phyloP scores from a whole-genome alignment of 768 basidiomycete genomes.

The Boletus barrowsii region DNA sequence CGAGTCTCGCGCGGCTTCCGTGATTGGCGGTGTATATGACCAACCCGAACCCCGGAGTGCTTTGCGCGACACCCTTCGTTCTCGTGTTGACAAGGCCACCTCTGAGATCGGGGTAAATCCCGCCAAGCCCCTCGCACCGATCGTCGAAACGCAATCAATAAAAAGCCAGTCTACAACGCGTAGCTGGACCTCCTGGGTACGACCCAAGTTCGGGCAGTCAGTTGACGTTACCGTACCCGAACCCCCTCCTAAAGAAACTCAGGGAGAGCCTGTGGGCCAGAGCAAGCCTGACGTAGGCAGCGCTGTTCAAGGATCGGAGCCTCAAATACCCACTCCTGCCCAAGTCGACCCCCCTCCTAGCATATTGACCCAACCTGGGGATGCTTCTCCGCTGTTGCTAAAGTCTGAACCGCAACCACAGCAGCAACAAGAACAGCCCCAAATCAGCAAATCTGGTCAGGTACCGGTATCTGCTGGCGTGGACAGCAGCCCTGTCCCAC shows the following conservation, averaged over 20 bases:
- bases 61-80: slow-evolving; percentile 10
- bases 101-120: slow-evolving; percentile 25
- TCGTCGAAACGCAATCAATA: not conserved
- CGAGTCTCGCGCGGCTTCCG: slow-evolving; percentile 30
- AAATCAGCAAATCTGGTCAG: not conserved
- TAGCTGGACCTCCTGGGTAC: not conserved
- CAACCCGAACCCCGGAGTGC: slow-evolving; percentile 18
- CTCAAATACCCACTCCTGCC: slow-evolving; percentile 17
- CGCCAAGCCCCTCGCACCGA: slow-evolving; percentile 3
- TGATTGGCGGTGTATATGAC: slow-evolving; percentile 25
- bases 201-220: slow-evolving; percentile 2
- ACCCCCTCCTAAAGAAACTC: slow-evolving; percentile 6
- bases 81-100: slow-evolving; percentile 14
- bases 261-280: not conserved
- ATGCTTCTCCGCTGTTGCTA: slow-evolving; percentile 6
- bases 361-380: slow-evolving; percentile 12
- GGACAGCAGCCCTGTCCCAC: slow-evolving; percentile 5
- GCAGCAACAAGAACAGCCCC: not conserved
- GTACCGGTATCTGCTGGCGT: slow-evolving; percentile 1
- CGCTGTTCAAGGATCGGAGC: slow-evolving; percentile 8
- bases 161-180: slow-evolving; percentile 5
- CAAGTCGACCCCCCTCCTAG: slow-evolving; percentile 22
- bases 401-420: not conserved
- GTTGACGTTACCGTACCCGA: not conserved
- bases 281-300: slow-evolving; percentile 4